Evolutionary conservation across 2,329 filamentous ascomycete species (phyloP).

Genomic region (Hirsutella rhossiliensis): DNA sequence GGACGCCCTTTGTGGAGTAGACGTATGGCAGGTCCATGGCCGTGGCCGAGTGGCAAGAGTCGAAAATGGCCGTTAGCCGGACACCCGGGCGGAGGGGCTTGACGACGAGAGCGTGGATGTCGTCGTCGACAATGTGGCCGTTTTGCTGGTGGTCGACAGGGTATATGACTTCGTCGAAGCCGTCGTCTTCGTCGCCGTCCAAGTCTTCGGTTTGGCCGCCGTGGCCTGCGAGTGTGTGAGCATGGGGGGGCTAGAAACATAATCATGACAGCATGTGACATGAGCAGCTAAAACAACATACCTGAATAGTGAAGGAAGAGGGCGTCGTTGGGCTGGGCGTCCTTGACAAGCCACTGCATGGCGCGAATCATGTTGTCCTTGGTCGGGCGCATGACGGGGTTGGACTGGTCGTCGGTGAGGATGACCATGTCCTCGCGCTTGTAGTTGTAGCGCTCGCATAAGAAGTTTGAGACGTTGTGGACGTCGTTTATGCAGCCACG

Average conservation of each 20-base stretch:
- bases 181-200: conserved; percentile 68
- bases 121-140: conserved; percentile 69
- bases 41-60: conserved; percentile 70
- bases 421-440: conserved; percentile 71
- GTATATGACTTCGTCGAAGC: conserved; percentile 69
- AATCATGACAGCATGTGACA: neutral
- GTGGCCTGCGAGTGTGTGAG: conserved; percentile 39
- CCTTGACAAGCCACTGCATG: conserved; percentile 64
- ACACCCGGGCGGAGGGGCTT: conserved; percentile 68
- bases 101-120: conserved; percentile 71
- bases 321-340: conserved; percentile 61
- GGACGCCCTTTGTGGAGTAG: conserved; percentile 67
- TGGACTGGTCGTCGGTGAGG: conserved; percentile 61
- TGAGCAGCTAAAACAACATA: conserved; percentile 10
- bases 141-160: conserved; percentile 58
- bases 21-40: conserved; percentile 68
- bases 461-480: conserved; percentile 61
- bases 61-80: conserved; percentile 71
- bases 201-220: conserved; percentile 63
- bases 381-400: conserved; percentile 61
- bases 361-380: conserved; percentile 63
- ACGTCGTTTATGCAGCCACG: conserved; percentile 73
- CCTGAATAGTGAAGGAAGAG: conserved; percentile 69
- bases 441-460: conserved; percentile 57
- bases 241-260: no score